These are phyloP conservation scores for Exserohilum rostratum DNA, from an alignment of 2,329 filamentous ascomycete species.

Conservation along the genomic window DNA sequence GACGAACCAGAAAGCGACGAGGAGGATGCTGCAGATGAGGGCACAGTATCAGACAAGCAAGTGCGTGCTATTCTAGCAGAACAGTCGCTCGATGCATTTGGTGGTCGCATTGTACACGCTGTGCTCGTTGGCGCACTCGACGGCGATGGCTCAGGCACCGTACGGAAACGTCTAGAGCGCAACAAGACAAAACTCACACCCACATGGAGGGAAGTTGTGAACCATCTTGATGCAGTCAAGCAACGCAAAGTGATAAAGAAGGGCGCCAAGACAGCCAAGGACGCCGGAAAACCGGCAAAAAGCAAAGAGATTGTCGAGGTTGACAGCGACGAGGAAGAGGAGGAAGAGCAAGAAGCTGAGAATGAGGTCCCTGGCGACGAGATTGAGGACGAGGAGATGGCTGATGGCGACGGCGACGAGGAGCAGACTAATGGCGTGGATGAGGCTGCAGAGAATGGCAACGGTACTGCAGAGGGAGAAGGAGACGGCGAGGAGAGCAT, in stretches of 20 bases:
- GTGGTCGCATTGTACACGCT: conserved; percentile 82
- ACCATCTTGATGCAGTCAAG: conserved; percentile 71
- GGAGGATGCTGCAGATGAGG: conserved; percentile 55
- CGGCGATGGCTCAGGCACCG: conserved; percentile 53
- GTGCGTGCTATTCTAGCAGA: conserved; percentile 77
- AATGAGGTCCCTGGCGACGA: conserved; percentile 35
- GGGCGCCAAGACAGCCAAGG: conserved; percentile 40
- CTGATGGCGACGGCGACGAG: conserved; percentile 43
- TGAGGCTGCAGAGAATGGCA: conserved; percentile 35
- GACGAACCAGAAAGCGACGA: conserved; percentile 66
- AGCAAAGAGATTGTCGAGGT: conserved; percentile 45
- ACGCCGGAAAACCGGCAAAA: conserved; percentile 50
- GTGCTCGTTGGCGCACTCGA: conserved; percentile 79
- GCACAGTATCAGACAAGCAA: conserved; percentile 57
- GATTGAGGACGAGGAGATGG: conserved; percentile 50
- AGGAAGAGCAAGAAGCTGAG: conserved; percentile 28
- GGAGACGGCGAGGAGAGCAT: conserved; percentile 52
- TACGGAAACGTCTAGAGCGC: conserved; percentile 73
- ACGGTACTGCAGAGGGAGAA: conserved; percentile 32
- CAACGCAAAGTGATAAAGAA: conserved; percentile 48
- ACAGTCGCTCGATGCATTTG: conserved; percentile 82
- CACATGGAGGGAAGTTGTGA: conserved; percentile 84
- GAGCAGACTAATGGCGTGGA: conserved; percentile 50
- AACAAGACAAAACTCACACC: conserved; percentile 81
- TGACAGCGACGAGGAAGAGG: conserved; percentile 44